phyloP scores from a whole-genome alignment of 2,329 filamentous ascomycete species.

The Pyrenophora graminea region DNA sequence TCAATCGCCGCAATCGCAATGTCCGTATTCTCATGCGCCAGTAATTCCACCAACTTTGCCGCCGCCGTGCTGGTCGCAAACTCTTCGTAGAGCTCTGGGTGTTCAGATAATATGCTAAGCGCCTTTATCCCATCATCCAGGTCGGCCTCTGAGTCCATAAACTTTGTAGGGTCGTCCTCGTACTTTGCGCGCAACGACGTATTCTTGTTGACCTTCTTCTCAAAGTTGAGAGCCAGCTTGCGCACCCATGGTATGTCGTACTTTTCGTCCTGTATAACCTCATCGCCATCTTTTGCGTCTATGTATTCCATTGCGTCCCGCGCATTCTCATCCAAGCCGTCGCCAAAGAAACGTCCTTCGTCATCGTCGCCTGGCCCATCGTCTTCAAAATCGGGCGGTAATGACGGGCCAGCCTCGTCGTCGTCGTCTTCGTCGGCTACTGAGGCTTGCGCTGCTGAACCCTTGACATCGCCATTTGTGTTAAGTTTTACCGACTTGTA shows the following conservation, averaged over 20 bases:
- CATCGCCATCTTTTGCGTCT: conserved; percentile 66
- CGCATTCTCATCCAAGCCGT: conserved; percentile 81
- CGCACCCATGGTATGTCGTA: conserved; percentile 85
- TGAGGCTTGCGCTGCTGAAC: conserved; percentile 49
- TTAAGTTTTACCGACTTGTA: conserved; percentile 65
- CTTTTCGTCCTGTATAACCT: conserved; percentile 66
- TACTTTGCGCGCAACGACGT: conserved; percentile 85
- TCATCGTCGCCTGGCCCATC: conserved; percentile 69
- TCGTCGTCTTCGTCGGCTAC: conserved; percentile 54
- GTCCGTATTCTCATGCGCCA: conserved; percentile 96
- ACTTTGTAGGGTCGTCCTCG: conserved; percentile 76
- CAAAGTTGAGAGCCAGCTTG: conserved; percentile 78
- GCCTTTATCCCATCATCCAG: conserved; percentile 86
- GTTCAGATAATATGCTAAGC: conserved; percentile 83
- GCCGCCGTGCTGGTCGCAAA: conserved; percentile 76
- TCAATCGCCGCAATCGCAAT: conserved; percentile 91
- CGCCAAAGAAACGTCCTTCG: conserved; percentile 93
- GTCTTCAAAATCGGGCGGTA: conserved; percentile 58
- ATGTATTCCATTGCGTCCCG: conserved; percentile 86
- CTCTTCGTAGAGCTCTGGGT: conserved; percentile 79
- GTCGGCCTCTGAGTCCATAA: conserved; percentile 85
- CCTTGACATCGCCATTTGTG: conserved; percentile 55
- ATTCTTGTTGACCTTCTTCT: conserved; percentile 89
- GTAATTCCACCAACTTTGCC: conserved; percentile 73
- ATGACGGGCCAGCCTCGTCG: conserved; percentile 57